phyloP scores from a whole-genome alignment of 2,329 filamentous ascomycete species.

The Alternaria gansuensis region DNA sequence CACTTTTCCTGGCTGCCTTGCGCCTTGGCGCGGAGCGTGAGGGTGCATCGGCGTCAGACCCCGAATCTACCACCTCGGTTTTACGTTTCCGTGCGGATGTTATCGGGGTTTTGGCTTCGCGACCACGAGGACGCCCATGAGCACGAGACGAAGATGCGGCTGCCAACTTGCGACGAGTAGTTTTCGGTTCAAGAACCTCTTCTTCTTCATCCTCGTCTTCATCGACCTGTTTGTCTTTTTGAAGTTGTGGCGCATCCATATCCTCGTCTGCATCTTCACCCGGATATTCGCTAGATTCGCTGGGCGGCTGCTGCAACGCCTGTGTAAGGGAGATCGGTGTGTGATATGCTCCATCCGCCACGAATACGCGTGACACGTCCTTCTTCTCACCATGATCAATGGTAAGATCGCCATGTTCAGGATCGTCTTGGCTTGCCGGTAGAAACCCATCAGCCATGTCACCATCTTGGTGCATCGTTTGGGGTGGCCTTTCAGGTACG shows the following conservation, averaged over 20 bases:
- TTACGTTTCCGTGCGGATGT: constrained; percentile 21
- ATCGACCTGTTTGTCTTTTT: constrained; percentile 58
- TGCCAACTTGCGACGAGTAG: constrained; percentile 24
- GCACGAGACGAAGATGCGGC: constrained; percentile 1
- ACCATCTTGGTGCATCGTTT: constrained; percentile 26
- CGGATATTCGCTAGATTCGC: constrained; percentile 10
- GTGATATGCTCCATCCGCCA: constrained; percentile 30
- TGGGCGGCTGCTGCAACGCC: constrained; percentile 32
- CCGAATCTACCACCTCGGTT: constrained; percentile 10
- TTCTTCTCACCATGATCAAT: constrained; percentile 45
- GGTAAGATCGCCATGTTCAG: constrained; percentile 44
- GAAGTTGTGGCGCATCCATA: constrained; percentile 17
- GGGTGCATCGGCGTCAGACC: constrained; percentile 26
- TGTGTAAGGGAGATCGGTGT: constrained; percentile 52
- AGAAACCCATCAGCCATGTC: constrained; percentile 51
- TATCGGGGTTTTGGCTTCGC: constrained; percentile 19
- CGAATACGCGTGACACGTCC: constrained; percentile 2
- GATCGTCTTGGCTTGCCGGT: constrained; percentile 48
- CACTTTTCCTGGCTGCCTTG: constrained; percentile 40
- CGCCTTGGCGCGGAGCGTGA: constrained; percentile 36
- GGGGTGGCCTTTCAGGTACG: constrained; percentile 24
- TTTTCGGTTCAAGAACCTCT: constrained; percentile 9
- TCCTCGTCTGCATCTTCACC: constrained; percentile 8
- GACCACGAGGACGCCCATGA: constrained; percentile 8
- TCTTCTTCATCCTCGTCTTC: constrained; percentile 43